Conservation (phyloP, 768 basidiomycete genomes). For the Sarcodon aspratus region DNA sequence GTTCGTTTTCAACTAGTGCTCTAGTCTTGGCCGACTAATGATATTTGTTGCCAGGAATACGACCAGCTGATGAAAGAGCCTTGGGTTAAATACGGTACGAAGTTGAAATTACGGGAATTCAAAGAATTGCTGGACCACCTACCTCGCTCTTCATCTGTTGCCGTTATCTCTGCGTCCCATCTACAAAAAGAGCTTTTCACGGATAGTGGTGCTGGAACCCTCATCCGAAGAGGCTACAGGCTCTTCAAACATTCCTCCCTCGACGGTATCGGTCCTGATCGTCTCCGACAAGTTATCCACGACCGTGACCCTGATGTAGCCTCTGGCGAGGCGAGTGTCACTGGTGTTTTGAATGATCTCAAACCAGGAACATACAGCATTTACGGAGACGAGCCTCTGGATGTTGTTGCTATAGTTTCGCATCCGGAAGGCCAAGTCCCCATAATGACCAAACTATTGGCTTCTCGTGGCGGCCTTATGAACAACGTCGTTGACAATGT, state of each 20-base stretch:
- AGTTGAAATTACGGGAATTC: conserved; percentile 97
- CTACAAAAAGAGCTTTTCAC: conserved; percentile 99
- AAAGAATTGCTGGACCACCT: conserved; percentile 98
- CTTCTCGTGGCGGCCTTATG: conserved; percentile 79
- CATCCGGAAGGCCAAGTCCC: conserved; percentile 84
- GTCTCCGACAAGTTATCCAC: conserved; percentile 88
- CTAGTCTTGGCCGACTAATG: not conserved
- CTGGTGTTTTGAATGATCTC: conserved; percentile 75
- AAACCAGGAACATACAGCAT: conserved; percentile 82
- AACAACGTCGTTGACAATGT: conserved; percentile 97
- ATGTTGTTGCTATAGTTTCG: conserved; percentile 88
- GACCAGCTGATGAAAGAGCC: conserved; percentile 93
- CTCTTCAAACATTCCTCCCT: conserved; percentile 82
- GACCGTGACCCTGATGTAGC: conserved; percentile 93
- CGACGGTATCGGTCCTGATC: conserved; percentile 81
- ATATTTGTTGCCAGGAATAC: conserved; percentile 56
- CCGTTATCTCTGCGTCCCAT: conserved; percentile 87
- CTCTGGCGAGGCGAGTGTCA: conserved; percentile 72
- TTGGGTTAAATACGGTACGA: conserved; percentile 99
- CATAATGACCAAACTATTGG: conserved; percentile 85
- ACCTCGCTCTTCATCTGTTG: conserved; percentile 95
- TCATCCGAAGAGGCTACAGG: conserved; percentile 97
- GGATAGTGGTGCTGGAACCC: conserved; percentile 93
- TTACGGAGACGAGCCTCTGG: conserved; percentile 97
- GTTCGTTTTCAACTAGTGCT: conserved; percentile 25